Conservation (phyloP, 495 filamentous ascomycete genomes). For the Schizothecium vesticola region DNA sequence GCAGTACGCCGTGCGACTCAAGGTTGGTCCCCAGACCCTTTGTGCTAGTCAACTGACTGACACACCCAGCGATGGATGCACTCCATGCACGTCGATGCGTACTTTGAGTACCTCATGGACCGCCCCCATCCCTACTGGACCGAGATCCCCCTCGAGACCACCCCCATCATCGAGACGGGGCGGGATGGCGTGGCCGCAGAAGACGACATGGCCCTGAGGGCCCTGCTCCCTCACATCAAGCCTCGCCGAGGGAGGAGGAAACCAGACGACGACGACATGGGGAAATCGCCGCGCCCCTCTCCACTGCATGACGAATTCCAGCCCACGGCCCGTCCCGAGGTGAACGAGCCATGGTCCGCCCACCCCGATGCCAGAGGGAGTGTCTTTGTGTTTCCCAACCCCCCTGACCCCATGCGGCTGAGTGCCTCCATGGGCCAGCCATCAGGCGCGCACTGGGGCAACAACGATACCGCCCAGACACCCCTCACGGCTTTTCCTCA, state of each 20-base stretch:
- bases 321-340: constrained; percentile 32
- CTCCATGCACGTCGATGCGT: constrained; percentile 95
- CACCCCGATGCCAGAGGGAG: constrained; percentile 43
- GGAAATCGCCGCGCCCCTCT: constrained; percentile 58
- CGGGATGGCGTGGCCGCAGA: constrained; percentile 85
- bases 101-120: constrained; percentile 84
- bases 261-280: constrained; percentile 66
- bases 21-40: constrained; percentile 50
- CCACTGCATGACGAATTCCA: constrained; percentile 56
- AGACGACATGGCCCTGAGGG: constrained; percentile 87
- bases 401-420: constrained; percentile 24
- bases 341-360: constrained; percentile 42
- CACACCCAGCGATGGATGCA: constrained; percentile 83
- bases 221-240: constrained; percentile 82
- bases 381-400: constrained; percentile 32
- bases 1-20: constrained; percentile 91
- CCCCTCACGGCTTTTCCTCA: constrained; percentile 38
- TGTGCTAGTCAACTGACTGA: not conserved
- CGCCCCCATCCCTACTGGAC: constrained; percentile 80
- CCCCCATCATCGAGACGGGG: constrained; percentile 53
- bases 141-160: constrained; percentile 65
- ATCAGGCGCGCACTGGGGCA: constrained; percentile 12
- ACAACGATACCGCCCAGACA: constrained; percentile 42
- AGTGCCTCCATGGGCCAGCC: constrained; percentile 15
- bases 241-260: constrained; percentile 84